Evolutionary conservation across 1,139 yeast genomes (phyloP), one percentile per base, ranked within the genome.

Genomic region (Blastobotrys serpentis): DNA sequence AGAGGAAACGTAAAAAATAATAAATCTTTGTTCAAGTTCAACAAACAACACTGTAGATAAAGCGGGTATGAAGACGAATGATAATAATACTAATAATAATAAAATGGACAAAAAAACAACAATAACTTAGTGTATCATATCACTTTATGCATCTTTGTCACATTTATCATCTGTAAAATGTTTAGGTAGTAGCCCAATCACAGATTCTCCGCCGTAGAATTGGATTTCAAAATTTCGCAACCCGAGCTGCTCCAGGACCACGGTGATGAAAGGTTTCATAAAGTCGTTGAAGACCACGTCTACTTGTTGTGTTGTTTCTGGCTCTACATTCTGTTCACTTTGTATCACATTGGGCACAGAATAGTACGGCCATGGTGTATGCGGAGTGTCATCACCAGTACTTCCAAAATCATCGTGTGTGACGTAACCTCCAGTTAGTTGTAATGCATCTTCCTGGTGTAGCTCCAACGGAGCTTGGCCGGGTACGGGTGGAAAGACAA

Each of bases 301-400:
- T 5, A 83, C 81, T 0, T 59, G 56, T n/a, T 64, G 63, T 10
- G 63, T 60, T 0, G 62, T 60, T 2, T 56, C 61, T 6, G 54
- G 51, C 10, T 63, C 48, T 14, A 67, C 66, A 16, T 62, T 65
- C 34, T 66, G 61, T 13, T 58, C 55, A 1, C 83, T 68, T 58
- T 81, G 84, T 14, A 90, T 80, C 4, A 87, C 94, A 58, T 87
- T 88, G 2, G 96, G 95, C 3, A 86, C 72, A 3, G 76, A 77
- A 61, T 75, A 83, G 51, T 75, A 72, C 0, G 73, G 71, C 48
- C 84, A 77, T 1, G 85, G 77, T 48, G 72, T 74, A 66, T 92
- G 98, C 1, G 76, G 71, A 0, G 96, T 88, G 61, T 92, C 98
- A 62, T 92, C 98, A 13, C 98, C 98, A 54, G 80, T 81, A 52